Evolutionary conservation across 495 filamentous ascomycete species (phyloP), one percentile per base, ranked within the genome.

Genomic region (Hyaloscypha finlandica): DNA sequence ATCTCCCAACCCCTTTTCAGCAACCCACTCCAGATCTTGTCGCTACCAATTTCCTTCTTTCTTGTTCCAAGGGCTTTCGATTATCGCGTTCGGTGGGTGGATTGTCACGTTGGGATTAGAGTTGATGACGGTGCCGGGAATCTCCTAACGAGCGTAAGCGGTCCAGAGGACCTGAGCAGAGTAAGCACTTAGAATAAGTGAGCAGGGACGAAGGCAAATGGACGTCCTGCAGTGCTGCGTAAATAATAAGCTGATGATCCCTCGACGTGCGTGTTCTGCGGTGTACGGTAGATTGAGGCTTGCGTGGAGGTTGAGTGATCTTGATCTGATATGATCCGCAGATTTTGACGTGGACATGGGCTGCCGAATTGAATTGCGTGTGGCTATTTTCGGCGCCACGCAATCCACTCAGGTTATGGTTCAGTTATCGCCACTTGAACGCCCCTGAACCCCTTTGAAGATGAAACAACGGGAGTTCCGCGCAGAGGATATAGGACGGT

Each of bases 101-200:
- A 51, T 32, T 45, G 59, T 53, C 61, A 29, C 61, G 42, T 48
- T 14, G 42, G 42, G 16, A 48, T 48, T 19, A 14, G 11, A 14
- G 42, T 48, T 48, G 16, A 19, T 48, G 42, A 19, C 42, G 16
- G 42, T 6, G 16, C 42, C 4, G 16, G 11, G 42, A 6, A 48
- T 48, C 42, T 48, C 42, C 16, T 48, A 48, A 48, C 42, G 42
- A 48, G 42, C 42, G 42, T 48, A 48, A 48, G 42, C 42, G 42
- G 42, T 48, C 42, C 42, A 48, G 42, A 48, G 16, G 42, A 48
- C 42, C 42, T 19, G 16, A 48, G 16, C 42, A 14, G 25, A 2
- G 42, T 48, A 4, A 48, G 42, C 42, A 48, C 42, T 48, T 48
- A 48, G 16, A 11, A 48, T 48, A 3, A 3, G 16, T 14, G 16